Evolutionary conservation across 2,329 filamentous ascomycete genomes (phyloP).

Genomic region (Epichloe baconii): DNA sequence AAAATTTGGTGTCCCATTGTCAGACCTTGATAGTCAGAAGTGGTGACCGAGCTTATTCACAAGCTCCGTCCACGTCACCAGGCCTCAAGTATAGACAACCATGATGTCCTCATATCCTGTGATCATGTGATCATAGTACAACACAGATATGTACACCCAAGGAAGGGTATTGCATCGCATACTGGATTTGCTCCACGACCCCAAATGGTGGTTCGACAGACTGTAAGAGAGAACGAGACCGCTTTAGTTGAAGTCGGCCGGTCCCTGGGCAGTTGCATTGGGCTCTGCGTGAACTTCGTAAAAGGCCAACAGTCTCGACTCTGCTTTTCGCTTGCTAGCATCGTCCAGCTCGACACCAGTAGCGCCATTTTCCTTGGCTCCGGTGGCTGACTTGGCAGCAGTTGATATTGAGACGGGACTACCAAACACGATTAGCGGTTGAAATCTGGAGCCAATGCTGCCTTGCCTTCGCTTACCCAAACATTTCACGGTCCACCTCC

Average conservation of each 20-base stretch:
- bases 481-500: slow-evolving; percentile 70
- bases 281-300: slow-evolving; percentile 39
- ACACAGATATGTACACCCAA: neutral
- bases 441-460: neutral
- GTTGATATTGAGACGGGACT: slow-evolving; percentile 13
- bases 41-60: neutral
- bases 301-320: slow-evolving; percentile 36
- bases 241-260: slow-evolving; percentile 36
- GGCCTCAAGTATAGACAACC: neutral
- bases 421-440: slow-evolving; percentile 3
- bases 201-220: neutral
- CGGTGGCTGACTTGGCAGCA: slow-evolving; percentile 6
- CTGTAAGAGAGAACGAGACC: neutral
- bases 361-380: slow-evolving; percentile 33
- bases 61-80: neutral
- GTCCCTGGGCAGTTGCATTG: slow-evolving; percentile 33
- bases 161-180: neutral
- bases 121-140: slow-evolving; percentile 6
- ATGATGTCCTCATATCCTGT: neutral
- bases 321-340: slow-evolving; percentile 34
- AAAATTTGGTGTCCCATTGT: neutral
- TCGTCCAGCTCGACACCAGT: slow-evolving; percentile 35
- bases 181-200: neutral
- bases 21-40: neutral
- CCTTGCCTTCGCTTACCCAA: slow-evolving; percentile 46